Evolutionary conservation across 1,139 yeast genomes (phyloP), one percentile per base, ranked within the genome.

Genomic region (Candida sojae): DNA sequence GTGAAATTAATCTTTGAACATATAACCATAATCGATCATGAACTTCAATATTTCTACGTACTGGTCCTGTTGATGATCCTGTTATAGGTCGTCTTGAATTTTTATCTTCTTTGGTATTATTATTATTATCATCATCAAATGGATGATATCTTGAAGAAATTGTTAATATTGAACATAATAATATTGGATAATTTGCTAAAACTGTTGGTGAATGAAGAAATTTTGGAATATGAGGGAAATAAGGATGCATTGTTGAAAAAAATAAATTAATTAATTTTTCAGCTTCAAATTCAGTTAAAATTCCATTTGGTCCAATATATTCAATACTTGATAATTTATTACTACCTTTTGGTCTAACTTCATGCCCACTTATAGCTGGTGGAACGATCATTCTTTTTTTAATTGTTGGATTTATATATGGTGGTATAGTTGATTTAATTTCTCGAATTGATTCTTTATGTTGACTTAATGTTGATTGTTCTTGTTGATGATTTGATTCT

Each of bases 1-100:
- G 90, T 2, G 96, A 87, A 43, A 91, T 85, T 49, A 90, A 72
- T 53, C 85, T 67, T 67, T 91, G 97, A 47, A 92, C 90, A 60
- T 87, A 83, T 28, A 84, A 78, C 97, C 97, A 90, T 43, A 91
- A 68, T 48, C 85, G 75, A 56, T 86, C 91, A 62, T 91, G 97
- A 6, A 85, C 77, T 55, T 80, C 85, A 26, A 85, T 73, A 59
- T 84, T 77, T 42, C 82, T 66, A 0, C 77, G 76, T 6, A 70
- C 71, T 12, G 59, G 61, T 4, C 64, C 68, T 30, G 64, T 68
- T 7, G 23, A 12, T 17, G 39, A 23, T 32, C 26, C 26, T 45
- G 66, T 61, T 44, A 69, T 70, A 9, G 34, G 10, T 25, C 21
- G 21, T 17, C 21, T 17, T 17, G 21, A 17, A 17, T 17, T 17